Evolutionary conservation across 257 asterid genomes (phyloP).

Genomic region (Solanum clarkiae): DNA sequence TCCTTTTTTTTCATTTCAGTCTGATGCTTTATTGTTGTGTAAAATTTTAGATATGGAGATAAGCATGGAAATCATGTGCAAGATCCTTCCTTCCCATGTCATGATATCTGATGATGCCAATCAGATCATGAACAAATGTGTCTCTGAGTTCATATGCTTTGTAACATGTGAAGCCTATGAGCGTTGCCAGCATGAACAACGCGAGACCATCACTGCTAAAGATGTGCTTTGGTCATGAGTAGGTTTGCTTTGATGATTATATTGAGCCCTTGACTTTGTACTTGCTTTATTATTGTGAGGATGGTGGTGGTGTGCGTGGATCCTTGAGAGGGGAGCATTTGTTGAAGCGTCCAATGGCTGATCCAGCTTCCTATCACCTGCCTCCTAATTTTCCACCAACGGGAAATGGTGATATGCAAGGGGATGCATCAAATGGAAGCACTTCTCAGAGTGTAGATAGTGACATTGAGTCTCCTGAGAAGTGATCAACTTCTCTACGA

Average conservation of each 20-base stretch:
- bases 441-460: constrained; percentile 27
- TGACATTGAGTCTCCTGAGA: constrained; percentile 33
- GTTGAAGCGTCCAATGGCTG: not conserved
- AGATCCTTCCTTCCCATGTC: not conserved
- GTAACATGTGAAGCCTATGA: not conserved
- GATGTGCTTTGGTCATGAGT: not conserved
- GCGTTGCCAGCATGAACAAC: not conserved
- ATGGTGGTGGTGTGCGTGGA: not conserved
- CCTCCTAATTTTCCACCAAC: not conserved
- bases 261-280: not conserved
- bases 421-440: constrained; percentile 33
- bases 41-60: not conserved
- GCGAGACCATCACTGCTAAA: not conserved
- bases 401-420: constrained; percentile 28
- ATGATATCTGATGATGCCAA: not conserved
- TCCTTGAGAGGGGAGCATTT: not conserved
- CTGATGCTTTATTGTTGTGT: not conserved
- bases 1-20: not conserved
- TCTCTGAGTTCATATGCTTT: not conserved
- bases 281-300: not conserved
- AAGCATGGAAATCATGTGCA: not conserved
- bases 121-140: not conserved
- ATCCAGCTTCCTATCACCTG: too few species aligned
- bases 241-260: not conserved
- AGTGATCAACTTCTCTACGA: constrained; percentile 13